phyloP scores from a whole-genome alignment of 306 rosid genomes.

The Castanopsis chinensis region DNA sequence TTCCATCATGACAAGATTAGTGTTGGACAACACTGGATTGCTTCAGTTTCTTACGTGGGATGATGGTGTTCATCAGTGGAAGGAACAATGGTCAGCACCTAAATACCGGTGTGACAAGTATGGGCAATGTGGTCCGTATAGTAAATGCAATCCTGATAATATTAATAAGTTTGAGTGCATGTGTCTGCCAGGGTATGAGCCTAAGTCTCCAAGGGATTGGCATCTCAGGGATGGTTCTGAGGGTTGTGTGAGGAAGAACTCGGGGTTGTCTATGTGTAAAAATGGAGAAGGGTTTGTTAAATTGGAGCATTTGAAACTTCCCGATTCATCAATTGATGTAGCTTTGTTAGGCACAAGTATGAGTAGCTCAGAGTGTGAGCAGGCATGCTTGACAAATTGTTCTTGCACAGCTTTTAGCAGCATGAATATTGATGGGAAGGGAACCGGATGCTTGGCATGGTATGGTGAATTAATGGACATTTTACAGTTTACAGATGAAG shows the following conservation, averaged over 20 bases:
- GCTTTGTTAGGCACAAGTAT: neutral
- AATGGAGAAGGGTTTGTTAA: slow-evolving; percentile 18
- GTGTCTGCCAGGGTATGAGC: slow-evolving; percentile 12
- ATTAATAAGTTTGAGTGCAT: neutral
- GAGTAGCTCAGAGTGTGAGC: slow-evolving; percentile 7
- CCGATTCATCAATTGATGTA: neutral
- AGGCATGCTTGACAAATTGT: slow-evolving; percentile 26
- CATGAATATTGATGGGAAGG: slow-evolving; percentile 7
- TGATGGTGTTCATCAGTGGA: too few species aligned
- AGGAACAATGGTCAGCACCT: too few species aligned
- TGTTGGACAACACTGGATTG: too few species aligned
- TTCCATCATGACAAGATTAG: too few species aligned
- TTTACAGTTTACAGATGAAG: neutral
- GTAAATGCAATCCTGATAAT: neutral
- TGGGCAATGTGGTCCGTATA: too few species aligned
- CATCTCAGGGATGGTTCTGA: neutral
- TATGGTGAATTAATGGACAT: slow-evolving; percentile 26
- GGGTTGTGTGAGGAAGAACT: slow-evolving; percentile 10
- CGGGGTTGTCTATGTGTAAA: neutral
- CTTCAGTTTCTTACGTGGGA: too few species aligned
- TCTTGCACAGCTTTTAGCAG: slow-evolving; percentile 30
- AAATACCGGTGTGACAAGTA: too few species aligned
- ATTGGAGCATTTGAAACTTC: neutral
- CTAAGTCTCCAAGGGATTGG: slow-evolving; percentile 10
- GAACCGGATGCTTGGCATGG: slow-evolving; percentile 31